Percentiles rank a stretch among this genome's conserved stretches.
These are phyloP conservation scores for Leptographium lundbergii DNA, from an alignment of 2,329 filamentous ascomycete species.

Conservation along the genomic window DNA sequence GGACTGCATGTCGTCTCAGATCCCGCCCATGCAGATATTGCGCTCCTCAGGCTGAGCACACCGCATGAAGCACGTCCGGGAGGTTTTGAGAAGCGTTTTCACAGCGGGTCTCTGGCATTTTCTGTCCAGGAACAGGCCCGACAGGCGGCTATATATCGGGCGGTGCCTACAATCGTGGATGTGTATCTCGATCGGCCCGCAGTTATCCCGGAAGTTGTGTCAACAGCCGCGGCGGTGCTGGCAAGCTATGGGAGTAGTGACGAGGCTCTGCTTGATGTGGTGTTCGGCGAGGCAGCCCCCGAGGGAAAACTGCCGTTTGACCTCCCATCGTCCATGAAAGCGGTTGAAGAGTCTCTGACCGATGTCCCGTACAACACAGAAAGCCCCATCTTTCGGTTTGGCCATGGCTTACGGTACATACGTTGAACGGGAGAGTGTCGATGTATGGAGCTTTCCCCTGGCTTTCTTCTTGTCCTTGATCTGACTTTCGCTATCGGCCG, in stretches of 20 bases:
- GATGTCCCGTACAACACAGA: slow-evolving; percentile 19
- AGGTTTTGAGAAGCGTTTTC: slow-evolving; percentile 26
- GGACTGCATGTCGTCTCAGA: slow-evolving; percentile 18
- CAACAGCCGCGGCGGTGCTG: slow-evolving; percentile 22
- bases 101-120: slow-evolving; percentile 19
- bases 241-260: slow-evolving; percentile 14
- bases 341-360: slow-evolving; percentile 22
- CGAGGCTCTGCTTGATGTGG: slow-evolving; percentile 30
- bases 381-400: slow-evolving; percentile 18
- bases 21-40: slow-evolving; percentile 26
- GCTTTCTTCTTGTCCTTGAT: too few species aligned
- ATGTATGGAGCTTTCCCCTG: neutral
- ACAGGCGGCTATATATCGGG: slow-evolving; percentile 21
- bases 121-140: neutral
- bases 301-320: slow-evolving; percentile 17
- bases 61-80: slow-evolving; percentile 28
- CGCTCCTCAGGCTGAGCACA: slow-evolving; percentile 25
- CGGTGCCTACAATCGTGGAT: slow-evolving; percentile 27
- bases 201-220: slow-evolving; percentile 20
- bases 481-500: too few species aligned
- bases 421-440: slow-evolving; percentile 8
- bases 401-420: slow-evolving; percentile 16
- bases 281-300: slow-evolving; percentile 18
- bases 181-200: slow-evolving; percentile 30
- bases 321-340: slow-evolving; percentile 28